Base-by-base conservation (phyloP, 140 eudicot genomes). In the Senecio squalidus region DNA sequence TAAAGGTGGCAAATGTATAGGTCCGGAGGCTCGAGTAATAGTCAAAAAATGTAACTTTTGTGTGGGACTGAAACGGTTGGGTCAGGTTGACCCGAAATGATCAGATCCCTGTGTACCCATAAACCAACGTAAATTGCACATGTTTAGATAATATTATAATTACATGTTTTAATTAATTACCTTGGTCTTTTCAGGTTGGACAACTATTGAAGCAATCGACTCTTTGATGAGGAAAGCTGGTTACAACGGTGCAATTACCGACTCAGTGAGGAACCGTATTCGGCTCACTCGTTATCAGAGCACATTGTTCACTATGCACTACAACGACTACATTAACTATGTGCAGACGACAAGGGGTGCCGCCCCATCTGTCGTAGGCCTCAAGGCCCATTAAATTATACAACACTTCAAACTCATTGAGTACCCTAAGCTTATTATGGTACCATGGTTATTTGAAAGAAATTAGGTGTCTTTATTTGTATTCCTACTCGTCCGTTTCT, bases 211-310 rank as follows among this genome's bases (percentile, higher is more conserved):
- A 72, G 94, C 97, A 18, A 89, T 89, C 9, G 84, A 85, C 74
- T 85, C 95, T 8, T 33, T 85, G 64, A 78, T 85, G 31, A 68
- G 86, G 46, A 89, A 89, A 64, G 86, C 95, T 0, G 95, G 95
- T 52, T 89, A 77, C 79, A 76, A 76, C 33, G 94, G 95, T n/a
- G 17, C 80, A 34, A 89, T 85, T 18, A 85, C 78, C 0, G 95
- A 77, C 52, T 67, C 81, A 2, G 67, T 85, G 65, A 74, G 95
- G 49, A 82, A 65, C 74, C 69, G 82, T 13, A 80, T 89, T 60
- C 78, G 68, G 3, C 81, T 89, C 22, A 89, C 95, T 55, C 84
- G 95, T 14, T 89, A 89, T 50, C 93, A 89, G 53, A 89, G 97
- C 69, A 82, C 95, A 4, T 47, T 83, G 70, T 85, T 77, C 66